Evolutionary conservation across 768 basidiomycete species (phyloP).

Genomic region (Boletus speciosus): DNA sequence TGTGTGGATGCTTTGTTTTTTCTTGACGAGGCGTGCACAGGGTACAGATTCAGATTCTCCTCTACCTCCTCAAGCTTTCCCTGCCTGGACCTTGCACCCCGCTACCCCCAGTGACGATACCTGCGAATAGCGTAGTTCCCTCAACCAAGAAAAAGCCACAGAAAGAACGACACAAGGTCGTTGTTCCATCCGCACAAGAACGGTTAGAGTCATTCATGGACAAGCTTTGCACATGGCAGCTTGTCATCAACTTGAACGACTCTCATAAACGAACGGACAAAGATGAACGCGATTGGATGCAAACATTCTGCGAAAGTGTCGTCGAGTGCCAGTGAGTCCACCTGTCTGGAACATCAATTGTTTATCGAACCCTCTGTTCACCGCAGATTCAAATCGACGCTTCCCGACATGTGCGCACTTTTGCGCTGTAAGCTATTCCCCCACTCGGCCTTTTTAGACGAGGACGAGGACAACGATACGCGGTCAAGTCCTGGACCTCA

Average conservation of each 20-base stretch:
- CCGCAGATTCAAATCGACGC: constrained; percentile 50
- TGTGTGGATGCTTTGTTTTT: background rate
- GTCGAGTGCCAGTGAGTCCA: constrained; percentile 59
- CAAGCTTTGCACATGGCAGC: constrained; percentile 75
- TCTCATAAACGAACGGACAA: constrained; percentile 16
- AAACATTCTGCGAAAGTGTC: constrained; percentile 62
- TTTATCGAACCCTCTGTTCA: background rate
- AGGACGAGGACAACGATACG: constrained; percentile 21
- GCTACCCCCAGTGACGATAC: constrained; percentile 29
- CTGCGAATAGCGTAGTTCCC: constrained; percentile 23
- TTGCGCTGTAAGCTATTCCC: constrained; percentile 68
- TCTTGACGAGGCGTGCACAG: constrained; percentile 35
- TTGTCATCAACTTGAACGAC: constrained; percentile 42
- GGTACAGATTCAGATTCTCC: constrained; percentile 70
- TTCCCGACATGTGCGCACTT: constrained; percentile 54
- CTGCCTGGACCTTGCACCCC: constrained; percentile 44
- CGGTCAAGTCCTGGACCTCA: constrained; percentile 13
- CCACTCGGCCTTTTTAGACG: constrained; percentile 56
- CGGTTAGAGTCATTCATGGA: constrained; percentile 73
- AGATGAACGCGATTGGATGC: constrained; percentile 66
- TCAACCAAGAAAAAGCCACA: constrained; percentile 32
- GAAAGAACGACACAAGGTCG: constrained; percentile 20
- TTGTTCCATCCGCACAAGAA: constrained; percentile 39
- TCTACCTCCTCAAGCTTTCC: constrained; percentile 64
- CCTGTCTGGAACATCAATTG: background rate